Percentiles rank a stretch among this genome's conserved stretches.
Evolutionary conservation across 768 basidiomycete species (phyloP).

Genomic region (Suillus subaureus): DNA sequence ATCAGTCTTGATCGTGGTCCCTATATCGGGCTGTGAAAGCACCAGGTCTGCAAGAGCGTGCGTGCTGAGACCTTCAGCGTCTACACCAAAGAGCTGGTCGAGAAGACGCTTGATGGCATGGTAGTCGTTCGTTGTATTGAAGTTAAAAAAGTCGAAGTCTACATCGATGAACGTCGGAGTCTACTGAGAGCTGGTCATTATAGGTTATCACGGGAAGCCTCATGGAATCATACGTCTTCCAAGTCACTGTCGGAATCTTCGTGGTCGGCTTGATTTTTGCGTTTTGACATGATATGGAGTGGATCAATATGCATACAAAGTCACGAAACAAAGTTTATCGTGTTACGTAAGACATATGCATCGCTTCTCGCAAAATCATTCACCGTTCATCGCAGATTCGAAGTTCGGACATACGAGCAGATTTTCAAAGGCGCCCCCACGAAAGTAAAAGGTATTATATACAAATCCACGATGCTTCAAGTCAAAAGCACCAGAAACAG

Average conservation of each 20-base stretch:
- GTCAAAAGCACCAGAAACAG: background rate
- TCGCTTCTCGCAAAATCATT: too few species aligned
- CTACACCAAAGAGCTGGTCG: conserved; percentile 66
- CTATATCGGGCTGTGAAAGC: conserved; percentile 70
- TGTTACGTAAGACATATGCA: conserved; percentile 1
- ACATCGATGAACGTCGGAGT: conserved; percentile 26
- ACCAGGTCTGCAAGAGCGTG: conserved; percentile 82
- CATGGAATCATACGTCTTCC: conserved; percentile 43
- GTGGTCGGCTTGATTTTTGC: conserved; percentile 45
- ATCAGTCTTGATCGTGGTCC: conserved; percentile 92
- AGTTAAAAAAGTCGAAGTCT: conserved; percentile 89
- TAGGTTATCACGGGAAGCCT: conserved; percentile 19
- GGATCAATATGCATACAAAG: background rate
- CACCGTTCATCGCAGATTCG: background rate
- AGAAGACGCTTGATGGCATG: conserved; percentile 80
- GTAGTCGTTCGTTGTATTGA: conserved; percentile 80
- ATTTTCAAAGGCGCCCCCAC: background rate
- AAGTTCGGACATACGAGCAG: too few species aligned
- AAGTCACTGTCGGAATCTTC: conserved; percentile 40
- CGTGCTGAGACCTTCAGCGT: conserved; percentile 71
- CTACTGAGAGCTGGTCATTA: conserved; percentile 16
- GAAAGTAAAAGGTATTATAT: conserved; percentile 1
- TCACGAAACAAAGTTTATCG: background rate
- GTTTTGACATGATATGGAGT: conserved; percentile 47
- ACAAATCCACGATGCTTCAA: background rate